Evolutionary conservation across 495 filamentous ascomycete species (phyloP), one percentile per base, ranked within the genome.

Genomic region (Neurospora cerealis): DNA sequence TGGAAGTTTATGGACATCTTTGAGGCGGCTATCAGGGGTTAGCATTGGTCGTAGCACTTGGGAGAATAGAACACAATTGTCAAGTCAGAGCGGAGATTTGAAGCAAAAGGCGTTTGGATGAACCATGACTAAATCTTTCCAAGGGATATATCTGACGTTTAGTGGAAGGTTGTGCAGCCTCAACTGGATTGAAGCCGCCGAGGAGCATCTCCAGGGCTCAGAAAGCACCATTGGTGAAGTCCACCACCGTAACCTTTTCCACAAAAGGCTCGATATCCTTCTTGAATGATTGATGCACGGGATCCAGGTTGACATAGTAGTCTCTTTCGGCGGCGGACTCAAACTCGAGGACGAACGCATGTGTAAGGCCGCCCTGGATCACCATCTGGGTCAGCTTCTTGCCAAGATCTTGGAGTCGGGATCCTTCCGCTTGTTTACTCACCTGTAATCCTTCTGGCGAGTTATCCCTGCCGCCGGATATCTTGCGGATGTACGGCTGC

Each of bases 1-100:
- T 93, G 89, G 86, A 79, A 85, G 17, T 98, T 97, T 83, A 89
- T 89, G 37, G 80, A 87, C 69, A 87, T 85, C 21, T 87, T 92
- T 72, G 78, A 79, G 62, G 71, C 72, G 17, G 90, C 86, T 36
- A 75, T 90, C n/a, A 66, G 28, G 28, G 54, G 54, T 34, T 66
- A 66, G 54, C 28, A 28, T 66, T 28, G 21, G 48, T 39, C 28
- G 39, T 38, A 70, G 69, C 69, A 37, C n/a, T 5, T 70, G 39
- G 39, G 34, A 70, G 69, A 39, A 39, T 70, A 15, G 19, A 70
- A 62, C 7, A 9, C 13, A 62, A 62, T 62, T 8, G 13, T 19
- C 54, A 62, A 34, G 28, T 62, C 13, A 19, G 19, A 2, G 1
- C 10, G 1, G 21, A 15, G 0, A 0, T 2, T 60, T 9, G 28